Evolutionary conservation across 345 rosid species (phyloP).

Genomic region (Arabis alpina): DNA sequence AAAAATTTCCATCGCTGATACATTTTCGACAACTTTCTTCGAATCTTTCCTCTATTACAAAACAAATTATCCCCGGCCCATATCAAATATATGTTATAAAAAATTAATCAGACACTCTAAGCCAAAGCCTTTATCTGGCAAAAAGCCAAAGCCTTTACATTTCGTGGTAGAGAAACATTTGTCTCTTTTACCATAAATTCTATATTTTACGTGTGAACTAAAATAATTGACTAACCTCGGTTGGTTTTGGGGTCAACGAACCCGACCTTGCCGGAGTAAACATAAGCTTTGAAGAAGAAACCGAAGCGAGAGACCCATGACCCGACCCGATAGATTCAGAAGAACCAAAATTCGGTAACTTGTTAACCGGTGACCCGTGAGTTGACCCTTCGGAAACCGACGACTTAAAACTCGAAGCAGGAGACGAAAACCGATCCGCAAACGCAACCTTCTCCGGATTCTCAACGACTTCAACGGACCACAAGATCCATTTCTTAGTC

Average conservation of each 20-base stretch:
- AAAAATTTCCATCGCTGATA: conserved; percentile 64
- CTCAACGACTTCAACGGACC: conserved; percentile 58
- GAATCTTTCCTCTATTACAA: conserved; percentile 28
- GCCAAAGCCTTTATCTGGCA: too few species aligned
- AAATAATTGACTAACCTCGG: conserved; percentile 26
- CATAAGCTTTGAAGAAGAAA: conserved; percentile 49
- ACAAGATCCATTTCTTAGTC: conserved; percentile 69
- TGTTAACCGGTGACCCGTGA: conserved; percentile 40
- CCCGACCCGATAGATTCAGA: conserved; percentile 40
- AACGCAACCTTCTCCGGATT: conserved; percentile 45
- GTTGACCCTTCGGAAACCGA: conserved; percentile 40
- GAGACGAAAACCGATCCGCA: conserved; percentile 50
- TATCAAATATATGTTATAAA: not conserved
- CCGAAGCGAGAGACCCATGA: conserved; percentile 25
- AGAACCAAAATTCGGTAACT: conserved; percentile 17
- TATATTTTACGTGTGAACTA: not conserved
- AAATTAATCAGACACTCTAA: too few species aligned
- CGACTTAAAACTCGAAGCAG: conserved; percentile 65
- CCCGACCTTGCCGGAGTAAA: conserved; percentile 46
- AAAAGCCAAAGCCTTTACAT: too few species aligned
- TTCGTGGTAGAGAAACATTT: too few species aligned
- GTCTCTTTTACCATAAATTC: not conserved
- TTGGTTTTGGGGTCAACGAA: conserved; percentile 35
- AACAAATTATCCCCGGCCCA: not conserved
- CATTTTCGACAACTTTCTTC: not conserved